phyloP scores from a whole-genome alignment of 306 rosid species.

The Acacia crassicarpa region DNA sequence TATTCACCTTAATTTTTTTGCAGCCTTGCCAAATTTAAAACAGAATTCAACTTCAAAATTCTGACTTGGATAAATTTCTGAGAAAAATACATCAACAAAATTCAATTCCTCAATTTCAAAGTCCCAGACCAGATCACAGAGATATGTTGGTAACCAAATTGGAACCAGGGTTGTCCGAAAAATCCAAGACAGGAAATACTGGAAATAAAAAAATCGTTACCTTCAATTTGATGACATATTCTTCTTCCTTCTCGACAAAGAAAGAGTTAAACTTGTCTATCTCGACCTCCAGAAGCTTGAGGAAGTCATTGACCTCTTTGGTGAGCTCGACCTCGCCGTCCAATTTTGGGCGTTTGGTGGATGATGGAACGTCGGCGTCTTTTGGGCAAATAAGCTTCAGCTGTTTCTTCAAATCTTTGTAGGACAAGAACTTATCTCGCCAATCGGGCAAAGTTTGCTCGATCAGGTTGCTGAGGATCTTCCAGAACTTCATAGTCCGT shows the following conservation, averaged over 20 bases:
- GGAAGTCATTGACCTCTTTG: slow-evolving; percentile 58
- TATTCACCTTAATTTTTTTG: background rate
- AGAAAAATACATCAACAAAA: background rate
- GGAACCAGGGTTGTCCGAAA: background rate
- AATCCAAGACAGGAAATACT: background rate
- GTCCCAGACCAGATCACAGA: background rate
- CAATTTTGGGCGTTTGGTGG: slow-evolving; percentile 42
- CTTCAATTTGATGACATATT: slow-evolving; percentile 67
- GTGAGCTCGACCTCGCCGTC: slow-evolving; percentile 29
- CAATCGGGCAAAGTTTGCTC: slow-evolving; percentile 82
- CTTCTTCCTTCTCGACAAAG: slow-evolving; percentile 71
- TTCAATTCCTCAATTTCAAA: background rate
- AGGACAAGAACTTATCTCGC: slow-evolving; percentile 78
- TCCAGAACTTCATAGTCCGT: slow-evolving; percentile 75
- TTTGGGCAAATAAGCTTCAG: slow-evolving; percentile 63
- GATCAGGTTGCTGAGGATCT: slow-evolving; percentile 65
- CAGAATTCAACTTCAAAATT: background rate
- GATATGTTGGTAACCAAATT: background rate
- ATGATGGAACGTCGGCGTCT: slow-evolving; percentile 33
- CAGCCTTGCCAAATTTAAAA: background rate
- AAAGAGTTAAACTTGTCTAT: slow-evolving; percentile 74
- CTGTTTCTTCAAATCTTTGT: slow-evolving; percentile 79
- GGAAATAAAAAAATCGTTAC: slow-evolving; percentile 27
- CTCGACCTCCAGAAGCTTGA: slow-evolving; percentile 59
- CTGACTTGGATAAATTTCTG: background rate